Conservation (phyloP, 2,329 filamentous ascomycete species). For the Lasiodiplodia hormozganensis region DNA sequence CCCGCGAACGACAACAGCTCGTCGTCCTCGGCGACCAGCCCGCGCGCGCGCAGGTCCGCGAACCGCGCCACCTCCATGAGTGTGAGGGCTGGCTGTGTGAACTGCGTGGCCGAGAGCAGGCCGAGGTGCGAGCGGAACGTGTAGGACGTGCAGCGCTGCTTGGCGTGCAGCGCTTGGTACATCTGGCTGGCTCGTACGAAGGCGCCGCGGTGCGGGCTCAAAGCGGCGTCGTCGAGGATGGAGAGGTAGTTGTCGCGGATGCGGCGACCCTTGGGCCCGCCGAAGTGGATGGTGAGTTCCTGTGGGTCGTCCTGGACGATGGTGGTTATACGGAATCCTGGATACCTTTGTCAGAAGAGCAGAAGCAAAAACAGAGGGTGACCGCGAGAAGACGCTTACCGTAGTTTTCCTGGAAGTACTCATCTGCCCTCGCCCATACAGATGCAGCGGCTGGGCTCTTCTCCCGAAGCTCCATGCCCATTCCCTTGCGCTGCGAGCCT, state of each 20-base stretch:
- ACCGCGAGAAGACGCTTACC: slow-evolving; percentile 35
- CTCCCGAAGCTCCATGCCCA: slow-evolving; percentile 53
- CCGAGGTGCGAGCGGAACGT: slow-evolving; percentile 34
- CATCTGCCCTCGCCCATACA: slow-evolving; percentile 63
- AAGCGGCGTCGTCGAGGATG: slow-evolving; percentile 32
- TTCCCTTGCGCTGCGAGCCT: slow-evolving; percentile 48
- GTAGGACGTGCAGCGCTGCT: slow-evolving; percentile 32
- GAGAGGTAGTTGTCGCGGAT: slow-evolving; percentile 46
- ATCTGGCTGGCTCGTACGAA: slow-evolving; percentile 14
- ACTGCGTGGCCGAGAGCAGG: slow-evolving; percentile 35
- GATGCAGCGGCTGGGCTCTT: slow-evolving; percentile 40
- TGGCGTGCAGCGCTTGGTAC: slow-evolving; percentile 14
- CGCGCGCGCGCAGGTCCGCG: slow-evolving; percentile 27
- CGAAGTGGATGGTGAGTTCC: slow-evolving; percentile 48
- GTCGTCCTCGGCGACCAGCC: slow-evolving; percentile 15
- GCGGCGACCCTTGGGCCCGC: slow-evolving; percentile 42
- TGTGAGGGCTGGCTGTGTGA: slow-evolving; percentile 35
- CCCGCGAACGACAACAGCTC: slow-evolving; percentile 30
- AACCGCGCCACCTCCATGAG: slow-evolving; percentile 31
- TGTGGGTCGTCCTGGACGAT: slow-evolving; percentile 51
- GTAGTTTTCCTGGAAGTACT: slow-evolving; percentile 43
- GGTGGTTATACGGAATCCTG: slow-evolving; percentile 42
- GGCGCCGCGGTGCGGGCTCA: slow-evolving; percentile 14
- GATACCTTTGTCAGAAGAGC: background rate
- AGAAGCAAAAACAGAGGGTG: background rate